Evolutionary conservation across 495 filamentous ascomycete genomes (phyloP).

Genomic region (Usnea hakonensis): DNA sequence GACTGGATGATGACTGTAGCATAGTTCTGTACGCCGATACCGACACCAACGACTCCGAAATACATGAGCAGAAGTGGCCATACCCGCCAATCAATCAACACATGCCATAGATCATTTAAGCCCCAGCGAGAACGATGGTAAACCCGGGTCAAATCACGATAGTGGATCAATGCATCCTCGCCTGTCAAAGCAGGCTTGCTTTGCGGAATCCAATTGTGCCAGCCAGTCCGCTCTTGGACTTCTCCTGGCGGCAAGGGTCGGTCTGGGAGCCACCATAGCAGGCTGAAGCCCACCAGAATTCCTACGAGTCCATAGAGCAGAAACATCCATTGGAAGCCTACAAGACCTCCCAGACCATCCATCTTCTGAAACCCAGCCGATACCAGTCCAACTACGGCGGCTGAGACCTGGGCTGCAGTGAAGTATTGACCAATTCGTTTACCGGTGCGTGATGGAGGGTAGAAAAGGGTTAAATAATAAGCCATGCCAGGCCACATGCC

Average conservation of each 20-base stretch:
- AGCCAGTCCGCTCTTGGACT: constrained; percentile 28
- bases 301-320: constrained; percentile 75
- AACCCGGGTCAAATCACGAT: constrained; percentile 72
- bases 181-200: constrained; percentile 65
- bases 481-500: constrained; percentile 96
- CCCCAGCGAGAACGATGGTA: constrained; percentile 68
- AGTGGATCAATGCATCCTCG: constrained; percentile 73
- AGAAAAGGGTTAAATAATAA: constrained; percentile 88
- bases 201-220: constrained; percentile 52
- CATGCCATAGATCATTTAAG: constrained; percentile 53
- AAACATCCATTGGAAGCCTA: constrained; percentile 95
- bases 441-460: constrained; percentile 75
- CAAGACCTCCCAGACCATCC: constrained; percentile 67
- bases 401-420: constrained; percentile 82
- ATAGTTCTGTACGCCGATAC: constrained; percentile 81
- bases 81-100: constrained; percentile 76
- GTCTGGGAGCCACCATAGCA: constrained; percentile 89
- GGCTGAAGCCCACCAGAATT: constrained; percentile 56
- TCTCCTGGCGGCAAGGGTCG: constrained; percentile 64
- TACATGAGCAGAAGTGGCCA: constrained; percentile 87
- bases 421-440: constrained; percentile 87
- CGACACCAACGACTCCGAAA: constrained; percentile 88
- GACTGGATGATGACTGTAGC: constrained; percentile 76
- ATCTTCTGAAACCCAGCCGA: constrained; percentile 88
- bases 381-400: constrained; percentile 81